Base-by-base conservation (phyloP, 352 stramenopile genomes). In the Phytophthora cryptogea region DNA sequence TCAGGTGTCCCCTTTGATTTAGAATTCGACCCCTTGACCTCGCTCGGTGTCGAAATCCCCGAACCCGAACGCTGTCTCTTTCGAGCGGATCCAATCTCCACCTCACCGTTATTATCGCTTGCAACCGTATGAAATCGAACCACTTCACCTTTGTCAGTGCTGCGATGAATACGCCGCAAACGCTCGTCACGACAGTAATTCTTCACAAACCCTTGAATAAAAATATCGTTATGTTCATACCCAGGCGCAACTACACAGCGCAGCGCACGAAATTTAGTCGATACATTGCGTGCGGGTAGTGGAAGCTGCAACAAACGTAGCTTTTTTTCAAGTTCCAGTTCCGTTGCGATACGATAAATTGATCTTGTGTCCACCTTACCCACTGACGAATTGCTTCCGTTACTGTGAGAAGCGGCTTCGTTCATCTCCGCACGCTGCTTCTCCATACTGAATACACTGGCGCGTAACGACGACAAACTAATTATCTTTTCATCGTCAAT, bases 391-490 rank as follows among this genome's bases (percentile, higher is more conserved):
- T 16, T 59, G 56, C 33, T 70, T 4, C 10, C 43, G 60, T 42
- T 68, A 52, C 8, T 63, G 20, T 45, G 61, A 16, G 3, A 13
- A 20, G 4, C 32, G 7, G 39, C 6, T 63, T 63, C 37, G 33
- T 26, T 67, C 30, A 58, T 58, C 31, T 79, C 54, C 2, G 67
- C 63, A 30, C 52, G 58, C 11, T 69, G 54, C 23, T 66, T 72
- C 51, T 93, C 84, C 80, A 93, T 90, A 20, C 56, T 64, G 55
- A 90, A 92, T 17, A 94, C 75, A 41, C 84, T 94, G n/a, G 79
- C 77, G 35, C 83, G 76, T 7, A 94, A 16, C 0, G 84, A 94
- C 9, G 79, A 90, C 10, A 94, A 11, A 57, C 79, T 90, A 44
- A 94, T 92, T 39, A 91, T 86, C 47, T 90, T 89, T 46, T 94